Percentiles rank a stretch among this genome's conserved stretches.
These are phyloP conservation scores for Aulographum hederae DNA, from an alignment of 2,329 filamentous ascomycete species.

Conservation along the genomic window DNA sequence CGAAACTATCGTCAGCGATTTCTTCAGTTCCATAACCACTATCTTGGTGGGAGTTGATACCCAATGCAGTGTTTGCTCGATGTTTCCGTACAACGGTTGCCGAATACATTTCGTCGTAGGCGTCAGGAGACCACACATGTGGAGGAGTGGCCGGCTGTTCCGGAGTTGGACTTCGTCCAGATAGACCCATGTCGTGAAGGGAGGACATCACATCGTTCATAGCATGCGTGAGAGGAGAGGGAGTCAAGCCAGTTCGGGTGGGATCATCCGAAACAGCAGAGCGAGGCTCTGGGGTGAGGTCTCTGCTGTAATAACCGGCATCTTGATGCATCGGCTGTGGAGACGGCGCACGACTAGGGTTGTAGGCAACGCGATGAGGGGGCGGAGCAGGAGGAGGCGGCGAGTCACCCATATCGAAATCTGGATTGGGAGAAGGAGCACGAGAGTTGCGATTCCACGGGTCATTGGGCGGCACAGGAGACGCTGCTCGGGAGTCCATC, in stretches of 20 bases:
- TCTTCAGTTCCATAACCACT: constrained; percentile 9
- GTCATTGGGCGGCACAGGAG: constrained; percentile 10
- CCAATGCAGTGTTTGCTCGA: too few relatives aligned
- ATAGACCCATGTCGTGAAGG: constrained; percentile 58
- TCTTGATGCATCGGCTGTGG: constrained; percentile 17
- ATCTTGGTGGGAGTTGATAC: constrained; percentile 16
- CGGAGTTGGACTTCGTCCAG: constrained; percentile 27
- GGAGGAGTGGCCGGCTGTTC: constrained; percentile 39
- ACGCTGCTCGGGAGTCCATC: constrained; percentile 7
- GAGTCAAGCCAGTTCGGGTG: constrained; percentile 37
- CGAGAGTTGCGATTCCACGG: constrained; percentile 5
- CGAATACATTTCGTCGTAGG: constrained; percentile 42
- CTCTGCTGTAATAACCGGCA: constrained; percentile 5
- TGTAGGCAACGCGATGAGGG: constrained; percentile 45
- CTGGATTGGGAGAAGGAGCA: constrained; percentile 5
- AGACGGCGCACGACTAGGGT: constrained; percentile 29
- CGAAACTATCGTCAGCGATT: constrained; percentile 30
- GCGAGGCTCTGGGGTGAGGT: constrained; percentile 23
- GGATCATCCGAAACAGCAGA: constrained; percentile 33
- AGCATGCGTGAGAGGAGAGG: constrained; percentile 77
- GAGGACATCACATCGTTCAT: constrained; percentile 99
- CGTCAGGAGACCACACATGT: constrained; percentile 81
- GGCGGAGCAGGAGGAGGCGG: constrained; percentile 77
- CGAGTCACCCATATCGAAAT: constrained; percentile 25
- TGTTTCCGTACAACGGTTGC: too few relatives aligned